Evolutionary conservation across 78 protist genomes (phyloP), one percentile per base, ranked within the genome.

Genomic region (Mantamonas sphyraenae): DNA sequence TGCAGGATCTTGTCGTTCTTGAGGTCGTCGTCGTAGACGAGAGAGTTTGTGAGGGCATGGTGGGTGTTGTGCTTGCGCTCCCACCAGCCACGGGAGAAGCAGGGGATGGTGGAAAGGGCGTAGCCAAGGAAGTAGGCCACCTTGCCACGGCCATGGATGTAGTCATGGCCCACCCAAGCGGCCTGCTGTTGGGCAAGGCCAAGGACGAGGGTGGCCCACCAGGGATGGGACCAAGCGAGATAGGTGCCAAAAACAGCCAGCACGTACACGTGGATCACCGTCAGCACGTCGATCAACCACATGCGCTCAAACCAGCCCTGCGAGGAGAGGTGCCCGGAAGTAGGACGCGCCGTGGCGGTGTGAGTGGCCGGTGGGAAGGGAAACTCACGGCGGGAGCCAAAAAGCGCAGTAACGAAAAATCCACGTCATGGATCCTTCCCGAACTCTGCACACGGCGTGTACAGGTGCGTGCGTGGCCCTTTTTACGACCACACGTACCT

Each of bases 11-110:
- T 58, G n/a, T n/a, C n/a, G n/a, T n/a, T 63, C 65, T 71, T 68
- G 55, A 79, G 71, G 62, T 78, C 67, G n/a, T 77, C 73, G 59
- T 72, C 78, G 34, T 66, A n/a, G 45, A 31, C 58, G 34, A 59
- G 30, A 16, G 65, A 19, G 40, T 79, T 79, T 40, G 74, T 55
- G 37, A 71, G 66, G 40, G 72, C 75, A 56, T 79, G 84, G 68
- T 79, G 84, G 35, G 64, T 43, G 74, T 79, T 79, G 57, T 79
- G 84, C 28, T 16, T 2, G 30, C 20, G 0, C 69, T 69, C 58
- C 82, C 82, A 70, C 76, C 82, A 71, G 40, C 50, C 26, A 60
- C 33, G 7, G 24, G 62, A 45, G 24, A 73, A 7, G 38, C 77
- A 69, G 38, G 19, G 35, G 35, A 17, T 7, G 16, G 61, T 19